Evolutionary conservation across 1,284 basidiomycete species (phyloP).

Genomic region (Jaminaea rosea): DNA sequence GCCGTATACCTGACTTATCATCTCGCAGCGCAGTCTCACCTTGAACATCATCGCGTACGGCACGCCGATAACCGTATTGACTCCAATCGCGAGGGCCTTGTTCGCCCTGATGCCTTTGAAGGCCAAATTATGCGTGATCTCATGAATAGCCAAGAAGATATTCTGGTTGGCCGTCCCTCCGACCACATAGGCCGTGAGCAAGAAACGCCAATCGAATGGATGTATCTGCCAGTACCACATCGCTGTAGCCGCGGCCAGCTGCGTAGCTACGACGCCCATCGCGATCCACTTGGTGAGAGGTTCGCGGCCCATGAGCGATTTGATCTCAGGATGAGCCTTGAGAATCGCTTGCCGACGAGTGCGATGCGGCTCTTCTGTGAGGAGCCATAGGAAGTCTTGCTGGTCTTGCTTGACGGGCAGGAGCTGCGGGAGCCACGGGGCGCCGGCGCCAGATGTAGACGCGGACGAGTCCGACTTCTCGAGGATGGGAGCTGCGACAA

Average conservation of each 20-base stretch:
- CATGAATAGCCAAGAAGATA: slow-evolving; percentile 91
- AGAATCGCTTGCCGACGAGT: slow-evolving; percentile 77
- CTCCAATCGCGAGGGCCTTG: slow-evolving; percentile 76
- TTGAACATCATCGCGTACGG: slow-evolving; percentile 96
- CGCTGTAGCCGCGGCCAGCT: slow-evolving; percentile 59
- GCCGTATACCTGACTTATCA: slow-evolving; percentile 4
- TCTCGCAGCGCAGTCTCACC: slow-evolving; percentile 49
- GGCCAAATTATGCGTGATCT: slow-evolving; percentile 95
- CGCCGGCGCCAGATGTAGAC: slow-evolving; percentile 13
- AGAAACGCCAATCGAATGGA: slow-evolving; percentile 63
- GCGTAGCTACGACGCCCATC: slow-evolving; percentile 65
- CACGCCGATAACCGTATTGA: slow-evolving; percentile 84
- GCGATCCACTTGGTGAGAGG: slow-evolving; percentile 82
- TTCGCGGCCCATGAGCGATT: slow-evolving; percentile 89
- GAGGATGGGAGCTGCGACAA: not conserved
- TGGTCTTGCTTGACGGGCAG: slow-evolving; percentile 25
- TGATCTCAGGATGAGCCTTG: slow-evolving; percentile 87
- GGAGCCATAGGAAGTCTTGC: slow-evolving; percentile 65
- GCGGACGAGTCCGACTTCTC: not conserved
- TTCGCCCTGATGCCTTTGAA: slow-evolving; percentile 76
- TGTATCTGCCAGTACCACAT: slow-evolving; percentile 56
- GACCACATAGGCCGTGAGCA: slow-evolving; percentile 71
- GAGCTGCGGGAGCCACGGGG: slow-evolving; percentile 40
- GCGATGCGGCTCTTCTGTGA: slow-evolving; percentile 95
- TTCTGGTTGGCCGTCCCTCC: slow-evolving; percentile 96